Evolutionary conservation across 2,329 filamentous ascomycete genomes (phyloP).

Genomic region (Ascochyta clinopodiicola): DNA sequence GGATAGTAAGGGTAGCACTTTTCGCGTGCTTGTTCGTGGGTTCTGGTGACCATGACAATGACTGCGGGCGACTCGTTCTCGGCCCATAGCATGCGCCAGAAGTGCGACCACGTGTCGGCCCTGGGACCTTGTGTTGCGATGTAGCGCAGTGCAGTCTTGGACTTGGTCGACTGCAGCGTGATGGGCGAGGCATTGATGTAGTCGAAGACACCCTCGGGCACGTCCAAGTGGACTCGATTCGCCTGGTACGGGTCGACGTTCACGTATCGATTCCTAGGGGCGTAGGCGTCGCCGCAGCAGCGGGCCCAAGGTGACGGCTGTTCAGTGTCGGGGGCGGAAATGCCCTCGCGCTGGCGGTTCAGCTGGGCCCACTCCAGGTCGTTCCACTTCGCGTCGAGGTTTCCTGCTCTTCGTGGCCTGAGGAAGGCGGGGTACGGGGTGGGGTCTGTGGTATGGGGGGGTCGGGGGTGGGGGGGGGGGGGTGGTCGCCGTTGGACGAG

Average conservation of each 20-base stretch:
- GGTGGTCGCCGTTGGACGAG: conserved; percentile 10
- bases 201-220: conserved; percentile 68
- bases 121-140: conserved; percentile 93
- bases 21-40: conserved; percentile 75
- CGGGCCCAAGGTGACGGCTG: conserved; percentile 63
- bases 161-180: conserved; percentile 48
- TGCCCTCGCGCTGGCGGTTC: conserved; percentile 58
- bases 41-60: conserved; percentile 93
- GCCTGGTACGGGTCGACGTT: conserved; percentile 91
- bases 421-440: conserved; percentile 58
- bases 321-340: conserved; percentile 47
- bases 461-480: no score
- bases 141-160: conserved; percentile 63
- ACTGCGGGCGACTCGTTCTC: conserved; percentile 75
- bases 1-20: conserved; percentile 95
- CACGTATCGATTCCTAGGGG: conserved; percentile 78
- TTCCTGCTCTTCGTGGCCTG: conserved; percentile 49
- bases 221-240: conserved; percentile 81
- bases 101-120: conserved; percentile 73
- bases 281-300: conserved; percentile 62
- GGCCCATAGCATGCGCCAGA: conserved; percentile 95
- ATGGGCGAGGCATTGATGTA: conserved; percentile 62
- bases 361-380: conserved; percentile 68
- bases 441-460: no score
- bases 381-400: conserved; percentile 65